These are phyloP conservation scores for Metschnikowia drakensbergensis DNA, from an alignment of 805 yeast genomes.

Conservation along the genomic window DNA sequence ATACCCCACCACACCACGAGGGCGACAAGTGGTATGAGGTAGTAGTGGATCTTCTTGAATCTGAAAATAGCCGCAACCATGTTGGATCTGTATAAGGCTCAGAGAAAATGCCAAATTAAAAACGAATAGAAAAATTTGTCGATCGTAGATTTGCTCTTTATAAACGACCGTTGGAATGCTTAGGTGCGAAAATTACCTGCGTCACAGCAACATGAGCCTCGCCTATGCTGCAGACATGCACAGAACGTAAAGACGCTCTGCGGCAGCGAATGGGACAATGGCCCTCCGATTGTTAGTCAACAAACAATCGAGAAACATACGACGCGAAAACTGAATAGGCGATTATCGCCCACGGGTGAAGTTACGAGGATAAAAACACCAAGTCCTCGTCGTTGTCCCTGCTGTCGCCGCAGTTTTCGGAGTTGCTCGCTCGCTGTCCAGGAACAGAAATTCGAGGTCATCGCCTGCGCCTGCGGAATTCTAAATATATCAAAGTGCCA, in stretches of 20 bases:
- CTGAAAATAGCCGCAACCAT: conserved; percentile 13
- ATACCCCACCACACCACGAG: conserved; percentile 84
- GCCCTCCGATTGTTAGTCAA: background rate
- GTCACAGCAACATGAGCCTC: conserved; percentile 5
- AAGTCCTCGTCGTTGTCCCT: no score
- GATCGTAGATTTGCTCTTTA: background rate
- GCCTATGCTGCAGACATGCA: conserved; percentile 3
- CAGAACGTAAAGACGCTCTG: background rate
- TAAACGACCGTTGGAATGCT: background rate
- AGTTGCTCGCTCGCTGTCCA: no score
- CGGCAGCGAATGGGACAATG: background rate
- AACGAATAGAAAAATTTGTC: background rate
- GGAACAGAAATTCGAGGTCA: no score
- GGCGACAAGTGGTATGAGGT: conserved; percentile 63
- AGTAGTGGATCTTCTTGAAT: conserved; percentile 46
- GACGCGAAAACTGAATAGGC: no score
- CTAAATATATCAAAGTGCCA: no score
- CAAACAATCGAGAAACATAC: no score
- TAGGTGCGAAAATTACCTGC: conserved; percentile 3
- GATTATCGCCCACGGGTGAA: no score
- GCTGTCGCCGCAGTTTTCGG: no score
- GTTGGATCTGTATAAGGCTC: no score
- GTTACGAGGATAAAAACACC: no score
- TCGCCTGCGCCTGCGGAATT: no score
- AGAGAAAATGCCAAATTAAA: background rate